Conservation (phyloP, 805 yeast species). For the Candida ficus region DNA sequence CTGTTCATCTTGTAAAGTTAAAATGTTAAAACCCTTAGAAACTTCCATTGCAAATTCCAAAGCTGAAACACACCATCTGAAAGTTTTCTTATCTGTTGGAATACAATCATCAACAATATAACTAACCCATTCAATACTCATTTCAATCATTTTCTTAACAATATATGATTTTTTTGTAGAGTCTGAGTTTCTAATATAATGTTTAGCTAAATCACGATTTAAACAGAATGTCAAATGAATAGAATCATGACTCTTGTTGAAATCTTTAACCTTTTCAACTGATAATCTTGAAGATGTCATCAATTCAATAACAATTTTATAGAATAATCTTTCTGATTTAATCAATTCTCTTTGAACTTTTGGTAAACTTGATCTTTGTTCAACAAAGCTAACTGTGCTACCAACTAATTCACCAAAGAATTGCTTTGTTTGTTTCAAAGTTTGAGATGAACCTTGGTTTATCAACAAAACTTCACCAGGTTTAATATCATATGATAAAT, state of each 20-base stretch:
- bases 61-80: slow-evolving; percentile 94
- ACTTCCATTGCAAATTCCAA: slow-evolving; percentile 94
- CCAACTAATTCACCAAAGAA: slow-evolving; percentile 54
- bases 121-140: slow-evolving; percentile 87
- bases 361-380: slow-evolving; percentile 64
- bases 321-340: slow-evolving; percentile 60
- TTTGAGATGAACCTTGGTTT: slow-evolving; percentile 61
- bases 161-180: slow-evolving; percentile 61
- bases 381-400: slow-evolving; percentile 49
- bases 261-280: slow-evolving; percentile 48
- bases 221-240: slow-evolving; percentile 71
- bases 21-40: slow-evolving; percentile 84
- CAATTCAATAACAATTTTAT: slow-evolving; percentile 59
- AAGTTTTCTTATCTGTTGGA: slow-evolving; percentile 86
- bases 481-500: slow-evolving; percentile 43
- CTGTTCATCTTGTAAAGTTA: slow-evolving; percentile 73
- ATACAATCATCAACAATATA: slow-evolving; percentile 92
- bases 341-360: slow-evolving; percentile 70
- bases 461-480: slow-evolving; percentile 65
- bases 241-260: slow-evolving; percentile 66
- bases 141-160: slow-evolving; percentile 63
- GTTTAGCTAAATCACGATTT: slow-evolving; percentile 76
- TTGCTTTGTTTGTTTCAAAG: slow-evolving; percentile 50
- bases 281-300: slow-evolving; percentile 52
- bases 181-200: slow-evolving; percentile 60